Evolutionary conservation across 2,329 filamentous ascomycete genomes (phyloP).

Genomic region (Emergomyces orientalis): DNA sequence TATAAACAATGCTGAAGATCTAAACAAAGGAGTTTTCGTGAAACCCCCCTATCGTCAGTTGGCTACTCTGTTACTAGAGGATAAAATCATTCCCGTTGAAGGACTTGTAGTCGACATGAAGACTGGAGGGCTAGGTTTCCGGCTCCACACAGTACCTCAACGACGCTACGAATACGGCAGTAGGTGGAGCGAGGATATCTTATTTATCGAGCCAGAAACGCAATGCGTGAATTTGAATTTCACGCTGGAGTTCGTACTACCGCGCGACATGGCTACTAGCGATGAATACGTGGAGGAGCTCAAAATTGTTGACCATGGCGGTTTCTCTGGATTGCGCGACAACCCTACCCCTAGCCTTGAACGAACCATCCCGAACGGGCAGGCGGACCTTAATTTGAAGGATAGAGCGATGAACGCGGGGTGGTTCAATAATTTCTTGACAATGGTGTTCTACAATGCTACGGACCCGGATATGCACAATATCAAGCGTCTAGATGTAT

Average conservation of each 20-base stretch:
- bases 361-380: constrained; percentile 11
- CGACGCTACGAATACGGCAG: constrained; percentile 26
- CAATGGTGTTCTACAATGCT: constrained; percentile 34
- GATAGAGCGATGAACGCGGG: constrained; percentile 37
- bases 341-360: background rate
- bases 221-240: constrained; percentile 35
- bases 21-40: constrained; percentile 25
- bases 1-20: constrained; percentile 16
- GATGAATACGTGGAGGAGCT: constrained; percentile 18
- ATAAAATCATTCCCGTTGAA: constrained; percentile 31
- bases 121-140: constrained; percentile 37
- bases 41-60: constrained; percentile 25
- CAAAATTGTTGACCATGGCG: constrained; percentile 35
- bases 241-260: constrained; percentile 35
- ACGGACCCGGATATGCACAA: constrained; percentile 20
- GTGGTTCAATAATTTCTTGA: constrained; percentile 35
- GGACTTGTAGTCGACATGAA: constrained; percentile 37
- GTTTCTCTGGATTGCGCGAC: constrained; percentile 24
- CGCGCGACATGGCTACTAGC: constrained; percentile 6
- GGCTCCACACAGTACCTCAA: constrained; percentile 37
- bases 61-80: constrained; percentile 26
- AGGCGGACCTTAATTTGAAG: constrained; percentile 29
- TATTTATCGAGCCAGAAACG: constrained; percentile 41
- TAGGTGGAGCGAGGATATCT: constrained; percentile 40
- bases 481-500: constrained; percentile 9